phyloP scores from a whole-genome alignment of 1,284 basidiomycete species.

The Sporisorium sorghi region DNA sequence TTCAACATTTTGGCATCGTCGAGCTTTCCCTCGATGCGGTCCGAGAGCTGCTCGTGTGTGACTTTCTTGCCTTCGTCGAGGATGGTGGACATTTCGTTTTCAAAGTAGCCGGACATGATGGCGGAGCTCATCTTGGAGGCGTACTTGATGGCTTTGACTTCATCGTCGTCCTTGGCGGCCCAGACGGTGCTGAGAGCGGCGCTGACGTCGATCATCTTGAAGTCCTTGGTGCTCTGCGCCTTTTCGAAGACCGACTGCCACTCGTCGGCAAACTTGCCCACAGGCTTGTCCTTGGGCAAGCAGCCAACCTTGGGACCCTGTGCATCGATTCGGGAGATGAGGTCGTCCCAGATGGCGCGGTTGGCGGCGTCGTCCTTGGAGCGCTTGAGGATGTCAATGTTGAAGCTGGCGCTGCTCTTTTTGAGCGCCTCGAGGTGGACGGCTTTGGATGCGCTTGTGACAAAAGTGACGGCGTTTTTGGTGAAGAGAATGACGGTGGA shows the following conservation, averaged over 20 bases:
- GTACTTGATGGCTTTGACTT: slow-evolving; percentile 71
- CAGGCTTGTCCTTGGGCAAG: slow-evolving; percentile 80
- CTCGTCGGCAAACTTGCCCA: slow-evolving; percentile 82
- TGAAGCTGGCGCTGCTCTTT: slow-evolving; percentile 47
- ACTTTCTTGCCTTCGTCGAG: slow-evolving; percentile 91
- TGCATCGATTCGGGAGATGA: slow-evolving; percentile 46
- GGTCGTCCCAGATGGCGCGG: slow-evolving; percentile 67
- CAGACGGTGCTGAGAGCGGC: slow-evolving; percentile 81
- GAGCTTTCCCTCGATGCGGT: slow-evolving; percentile 85
- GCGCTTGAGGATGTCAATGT: slow-evolving; percentile 69
- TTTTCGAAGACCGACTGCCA: slow-evolving; percentile 74
- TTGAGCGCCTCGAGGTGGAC: slow-evolving; percentile 59
- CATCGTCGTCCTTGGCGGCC: slow-evolving; percentile 89
- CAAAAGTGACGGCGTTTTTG: slow-evolving; percentile 77
- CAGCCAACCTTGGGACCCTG: slow-evolving; percentile 64
- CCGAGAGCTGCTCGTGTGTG: slow-evolving; percentile 85
- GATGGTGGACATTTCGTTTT: slow-evolving; percentile 87
- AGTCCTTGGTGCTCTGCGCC: slow-evolving; percentile 54
- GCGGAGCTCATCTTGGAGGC: slow-evolving; percentile 86
- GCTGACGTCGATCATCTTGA: slow-evolving; percentile 83
- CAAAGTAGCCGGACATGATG: slow-evolving; percentile 85
- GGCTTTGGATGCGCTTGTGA: slow-evolving; percentile 86
- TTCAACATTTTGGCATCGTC: slow-evolving; percentile 77
- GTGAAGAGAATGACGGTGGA: slow-evolving; percentile 88
- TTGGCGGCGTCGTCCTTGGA: slow-evolving; percentile 70